Percentiles rank a stretch among this genome's conserved stretches.
phyloP scores from a whole-genome alignment of 352 stramenopile species.

The Pythium grandisporangium region DNA sequence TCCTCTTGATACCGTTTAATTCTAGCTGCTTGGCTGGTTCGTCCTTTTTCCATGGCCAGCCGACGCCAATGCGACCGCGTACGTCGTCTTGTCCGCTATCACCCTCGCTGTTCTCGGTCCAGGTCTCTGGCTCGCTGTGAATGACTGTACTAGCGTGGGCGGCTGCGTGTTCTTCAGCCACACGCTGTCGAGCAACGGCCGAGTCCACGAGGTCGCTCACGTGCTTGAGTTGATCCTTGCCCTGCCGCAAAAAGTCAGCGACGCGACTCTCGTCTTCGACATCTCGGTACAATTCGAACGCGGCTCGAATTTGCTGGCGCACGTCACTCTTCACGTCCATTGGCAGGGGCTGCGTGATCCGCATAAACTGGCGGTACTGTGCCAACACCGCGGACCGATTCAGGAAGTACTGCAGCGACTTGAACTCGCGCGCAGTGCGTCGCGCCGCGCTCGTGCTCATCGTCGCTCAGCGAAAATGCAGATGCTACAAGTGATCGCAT shows the following conservation, averaged over 20 bases:
- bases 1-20: constrained; percentile 50
- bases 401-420: constrained; percentile 71
- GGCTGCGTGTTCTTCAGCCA: not conserved
- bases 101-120: constrained; percentile 11
- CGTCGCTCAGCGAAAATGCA: not conserved
- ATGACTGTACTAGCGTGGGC: constrained; percentile 1
- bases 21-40: constrained; percentile 35
- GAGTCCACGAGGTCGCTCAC: constrained; percentile 61
- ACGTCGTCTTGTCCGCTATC: constrained; percentile 39
- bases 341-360: constrained; percentile 37
- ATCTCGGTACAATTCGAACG: constrained; percentile 38
- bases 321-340: constrained; percentile 35
- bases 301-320: constrained; percentile 46
- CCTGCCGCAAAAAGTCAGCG: constrained; percentile 34
- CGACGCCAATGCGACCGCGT: constrained; percentile 41
- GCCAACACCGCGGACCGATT: constrained; percentile 50
- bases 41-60: constrained; percentile 58
- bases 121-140: constrained; percentile 14
- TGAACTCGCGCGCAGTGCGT: constrained; percentile 18
- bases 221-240: constrained; percentile 55
- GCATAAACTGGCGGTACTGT: constrained; percentile 61
- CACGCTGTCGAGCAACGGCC: constrained; percentile 37
- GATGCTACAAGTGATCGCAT: too few relatives aligned
- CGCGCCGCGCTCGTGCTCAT: constrained; percentile 1
- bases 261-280: constrained; percentile 47